These are phyloP conservation scores for Phytophthora cactorum DNA, from an alignment of 352 stramenopile species.

Conservation along the genomic window DNA sequence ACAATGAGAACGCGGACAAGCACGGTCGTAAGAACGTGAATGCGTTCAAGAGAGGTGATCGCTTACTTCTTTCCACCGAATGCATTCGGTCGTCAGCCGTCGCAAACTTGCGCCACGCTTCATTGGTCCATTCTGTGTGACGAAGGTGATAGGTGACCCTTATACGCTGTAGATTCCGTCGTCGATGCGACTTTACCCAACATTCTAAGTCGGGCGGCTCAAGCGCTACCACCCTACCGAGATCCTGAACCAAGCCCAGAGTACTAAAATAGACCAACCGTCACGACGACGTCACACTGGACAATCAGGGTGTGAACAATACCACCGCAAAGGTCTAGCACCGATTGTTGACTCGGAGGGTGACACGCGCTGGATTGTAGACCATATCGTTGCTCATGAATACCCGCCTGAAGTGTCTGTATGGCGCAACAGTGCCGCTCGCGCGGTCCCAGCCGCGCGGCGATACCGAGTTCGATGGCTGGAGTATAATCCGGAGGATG, in stretches of 20 bases:
- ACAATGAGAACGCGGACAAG: background rate
- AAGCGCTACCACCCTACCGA: background rate
- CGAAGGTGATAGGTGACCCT: background rate
- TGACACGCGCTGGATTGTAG: background rate
- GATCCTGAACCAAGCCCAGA: background rate
- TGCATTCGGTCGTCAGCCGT: background rate
- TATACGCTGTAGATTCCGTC: background rate
- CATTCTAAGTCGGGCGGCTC: background rate
- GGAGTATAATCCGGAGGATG: background rate
- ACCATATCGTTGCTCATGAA: background rate
- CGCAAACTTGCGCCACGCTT: background rate
- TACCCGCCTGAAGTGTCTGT: background rate
- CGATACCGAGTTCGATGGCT: background rate
- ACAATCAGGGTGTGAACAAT: background rate
- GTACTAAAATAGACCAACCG: background rate
- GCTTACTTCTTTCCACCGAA: background rate
- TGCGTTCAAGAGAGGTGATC: background rate
- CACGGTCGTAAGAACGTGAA: background rate
- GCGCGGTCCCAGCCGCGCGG: background rate
- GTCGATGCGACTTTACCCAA: background rate
- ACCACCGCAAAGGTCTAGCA: slow-evolving; percentile 26
- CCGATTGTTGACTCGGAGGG: background rate
- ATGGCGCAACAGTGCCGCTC: background rate
- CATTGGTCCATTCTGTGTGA: background rate
- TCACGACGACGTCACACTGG: background rate